These are phyloP conservation scores for Populus ilicifolia DNA, from an alignment of 345 rosid species.

Conservation along the genomic window DNA sequence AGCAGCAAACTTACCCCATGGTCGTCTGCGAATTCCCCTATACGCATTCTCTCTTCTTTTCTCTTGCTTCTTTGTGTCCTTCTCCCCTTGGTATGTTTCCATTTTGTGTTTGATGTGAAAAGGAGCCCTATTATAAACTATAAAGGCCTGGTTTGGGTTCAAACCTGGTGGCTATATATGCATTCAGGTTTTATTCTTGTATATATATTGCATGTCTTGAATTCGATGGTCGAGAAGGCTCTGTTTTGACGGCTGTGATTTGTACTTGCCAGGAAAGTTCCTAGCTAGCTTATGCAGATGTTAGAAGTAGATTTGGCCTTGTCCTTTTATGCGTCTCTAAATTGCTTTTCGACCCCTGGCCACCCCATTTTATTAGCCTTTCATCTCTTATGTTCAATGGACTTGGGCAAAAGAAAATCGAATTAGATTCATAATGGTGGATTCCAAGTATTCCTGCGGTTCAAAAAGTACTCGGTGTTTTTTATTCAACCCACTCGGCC, in stretches of 20 bases:
- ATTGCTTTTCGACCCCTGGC: neutral
- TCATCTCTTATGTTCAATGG: conserved; percentile 2
- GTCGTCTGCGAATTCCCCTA: conserved; percentile 65
- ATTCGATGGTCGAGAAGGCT: conserved; percentile 5
- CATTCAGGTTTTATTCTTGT: no score
- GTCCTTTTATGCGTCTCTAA: neutral
- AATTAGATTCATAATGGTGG: neutral
- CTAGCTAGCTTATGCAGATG: neutral
- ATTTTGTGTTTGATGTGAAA: neutral
- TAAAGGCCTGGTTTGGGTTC: neutral
- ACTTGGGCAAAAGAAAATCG: neutral
- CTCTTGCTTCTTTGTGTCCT: neutral
- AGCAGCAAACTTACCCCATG: conserved; percentile 83
- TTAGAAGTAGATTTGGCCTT: neutral
- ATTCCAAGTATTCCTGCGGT: neutral
- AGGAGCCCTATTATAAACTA: neutral
- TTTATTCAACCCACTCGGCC: no score
- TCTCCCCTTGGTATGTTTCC: conserved; percentile 17
- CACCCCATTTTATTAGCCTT: neutral
- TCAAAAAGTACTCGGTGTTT: no score
- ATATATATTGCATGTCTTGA: neutral
- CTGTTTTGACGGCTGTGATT: conserved; percentile 27
- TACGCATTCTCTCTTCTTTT: conserved; percentile 42
- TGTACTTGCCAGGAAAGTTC: conserved; percentile 13
- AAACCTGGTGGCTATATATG: neutral